Evolutionary conservation across 2,329 filamentous ascomycete genomes (phyloP).

Genomic region (Colletotrichum sp.): DNA sequence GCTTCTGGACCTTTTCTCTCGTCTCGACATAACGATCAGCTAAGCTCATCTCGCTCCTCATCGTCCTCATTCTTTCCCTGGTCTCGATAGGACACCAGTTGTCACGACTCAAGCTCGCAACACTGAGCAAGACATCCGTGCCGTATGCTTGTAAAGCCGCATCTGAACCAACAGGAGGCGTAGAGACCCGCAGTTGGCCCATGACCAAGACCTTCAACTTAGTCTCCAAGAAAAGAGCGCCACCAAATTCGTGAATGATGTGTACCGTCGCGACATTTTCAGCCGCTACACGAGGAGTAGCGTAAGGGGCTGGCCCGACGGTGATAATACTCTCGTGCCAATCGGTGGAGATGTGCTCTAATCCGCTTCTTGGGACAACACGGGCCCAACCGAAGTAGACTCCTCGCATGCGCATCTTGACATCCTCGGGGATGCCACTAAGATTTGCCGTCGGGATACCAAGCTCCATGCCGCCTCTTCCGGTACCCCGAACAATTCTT

Average conservation of each 20-base stretch:
- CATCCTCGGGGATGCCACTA: slow-evolving; percentile 52
- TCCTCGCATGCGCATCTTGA: slow-evolving; percentile 60
- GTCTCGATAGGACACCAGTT: slow-evolving; percentile 49
- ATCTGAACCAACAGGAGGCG: slow-evolving; percentile 22
- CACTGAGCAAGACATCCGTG: slow-evolving; percentile 45
- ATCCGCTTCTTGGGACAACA: slow-evolving; percentile 38
- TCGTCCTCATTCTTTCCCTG: slow-evolving; percentile 40
- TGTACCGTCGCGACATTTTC: slow-evolving; percentile 59
- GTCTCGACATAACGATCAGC: slow-evolving; percentile 52
- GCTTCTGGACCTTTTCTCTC: slow-evolving; percentile 55
- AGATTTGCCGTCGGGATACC: slow-evolving; percentile 62
- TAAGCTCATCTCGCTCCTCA: slow-evolving; percentile 46
- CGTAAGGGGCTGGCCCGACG: slow-evolving; percentile 55
- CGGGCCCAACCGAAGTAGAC: slow-evolving; percentile 71
- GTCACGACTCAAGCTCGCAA: slow-evolving; percentile 51
- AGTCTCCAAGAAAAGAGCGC: slow-evolving; percentile 42
- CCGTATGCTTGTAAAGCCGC: slow-evolving; percentile 34
- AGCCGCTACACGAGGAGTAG: slow-evolving; percentile 49
- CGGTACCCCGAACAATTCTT: slow-evolving; percentile 50
- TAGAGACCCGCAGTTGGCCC: slow-evolving; percentile 57
- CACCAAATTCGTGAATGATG: slow-evolving; percentile 57
- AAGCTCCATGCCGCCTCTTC: slow-evolving; percentile 40
- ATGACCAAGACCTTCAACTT: slow-evolving; percentile 62
- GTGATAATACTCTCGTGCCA: slow-evolving; percentile 68
- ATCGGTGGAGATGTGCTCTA: slow-evolving; percentile 38